A percentile compares a stretch with the other conserved stretches of the same genome.
These are phyloP conservation scores for Ascochyta clinopodiicola DNA, from an alignment of 2,329 filamentous ascomycete species.

Conservation along the genomic window DNA sequence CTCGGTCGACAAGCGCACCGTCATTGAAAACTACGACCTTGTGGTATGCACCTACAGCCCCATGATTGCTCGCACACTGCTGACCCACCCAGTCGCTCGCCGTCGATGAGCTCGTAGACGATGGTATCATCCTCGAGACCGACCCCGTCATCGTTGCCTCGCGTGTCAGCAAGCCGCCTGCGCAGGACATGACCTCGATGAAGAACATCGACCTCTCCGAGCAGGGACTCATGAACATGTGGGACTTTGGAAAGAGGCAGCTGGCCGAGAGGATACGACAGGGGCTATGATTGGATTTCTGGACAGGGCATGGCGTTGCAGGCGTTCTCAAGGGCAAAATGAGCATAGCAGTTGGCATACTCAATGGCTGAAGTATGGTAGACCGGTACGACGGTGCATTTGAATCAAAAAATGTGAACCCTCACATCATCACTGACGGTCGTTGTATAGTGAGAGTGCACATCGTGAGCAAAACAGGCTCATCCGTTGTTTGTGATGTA, in stretches of 20 bases:
- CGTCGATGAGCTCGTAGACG: slow-evolving; percentile 76
- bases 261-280: slow-evolving; percentile 89
- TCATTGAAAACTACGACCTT: slow-evolving; percentile 98
- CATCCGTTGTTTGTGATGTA: neutral
- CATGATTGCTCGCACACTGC: slow-evolving; percentile 46
- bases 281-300: slow-evolving; percentile 53
- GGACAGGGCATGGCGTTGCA: slow-evolving; percentile 39
- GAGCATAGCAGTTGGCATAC: slow-evolving; percentile 26
- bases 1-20: slow-evolving; percentile 95
- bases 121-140: slow-evolving; percentile 93
- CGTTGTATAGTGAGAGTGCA: neutral
- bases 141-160: slow-evolving; percentile 94
- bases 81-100: slow-evolving; percentile 87
- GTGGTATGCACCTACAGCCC: slow-evolving; percentile 56
- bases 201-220: slow-evolving; percentile 95
- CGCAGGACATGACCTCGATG: slow-evolving; percentile 84
- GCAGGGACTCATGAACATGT: slow-evolving; percentile 91
- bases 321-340: slow-evolving; percentile 33
- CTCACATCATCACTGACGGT: slow-evolving; percentile 14
- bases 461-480: neutral
- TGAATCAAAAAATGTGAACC: slow-evolving; percentile 10
- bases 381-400: slow-evolving; percentile 16
- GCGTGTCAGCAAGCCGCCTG: slow-evolving; percentile 88
- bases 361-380: slow-evolving; percentile 15
- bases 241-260: slow-evolving; percentile 92